Percentiles rank a stretch among this genome's conserved stretches.
Evolutionary conservation across 2,329 filamentous ascomycete genomes (phyloP).

Genomic region (Aspergillus fructus): DNA sequence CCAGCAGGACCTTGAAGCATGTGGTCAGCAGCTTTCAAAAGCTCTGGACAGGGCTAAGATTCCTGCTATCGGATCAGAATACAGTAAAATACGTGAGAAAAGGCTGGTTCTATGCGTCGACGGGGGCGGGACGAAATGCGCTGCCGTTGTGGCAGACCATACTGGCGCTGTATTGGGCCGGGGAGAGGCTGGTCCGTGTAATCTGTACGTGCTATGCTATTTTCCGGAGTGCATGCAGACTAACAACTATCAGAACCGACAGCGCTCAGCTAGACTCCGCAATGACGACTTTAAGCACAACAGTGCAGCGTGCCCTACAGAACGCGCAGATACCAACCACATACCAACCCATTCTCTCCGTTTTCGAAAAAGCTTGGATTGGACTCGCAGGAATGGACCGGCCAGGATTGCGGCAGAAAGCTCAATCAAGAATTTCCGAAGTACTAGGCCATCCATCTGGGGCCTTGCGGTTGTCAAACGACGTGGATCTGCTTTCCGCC

Average conservation of each 20-base stretch:
- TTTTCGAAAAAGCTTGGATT: constrained; percentile 33
- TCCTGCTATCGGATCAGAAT: neutral
- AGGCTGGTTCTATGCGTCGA: constrained; percentile 40
- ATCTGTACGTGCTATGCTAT: too few species aligned
- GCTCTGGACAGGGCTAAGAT: neutral
- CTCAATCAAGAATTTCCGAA: constrained; percentile 20
- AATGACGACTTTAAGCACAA: constrained; percentile 26
- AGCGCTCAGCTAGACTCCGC: constrained; percentile 19
- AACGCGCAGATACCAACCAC: neutral
- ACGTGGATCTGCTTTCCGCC: constrained; percentile 42
- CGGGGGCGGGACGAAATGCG: constrained; percentile 46
- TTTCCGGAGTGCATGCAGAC: too few species aligned
- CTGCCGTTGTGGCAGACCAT: constrained; percentile 34
- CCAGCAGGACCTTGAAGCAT: constrained; percentile 20
- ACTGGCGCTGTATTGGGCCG: constrained; percentile 22
- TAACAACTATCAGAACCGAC: constrained; percentile 18
- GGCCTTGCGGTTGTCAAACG: constrained; percentile 36
- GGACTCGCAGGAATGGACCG: constrained; percentile 44
- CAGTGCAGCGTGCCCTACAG: constrained; percentile 18
- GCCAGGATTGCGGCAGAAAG: constrained; percentile 24
- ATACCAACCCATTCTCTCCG: neutral
- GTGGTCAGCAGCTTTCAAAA: constrained; percentile 25
- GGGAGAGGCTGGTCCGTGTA: constrained; percentile 40
- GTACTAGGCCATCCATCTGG: constrained; percentile 19
- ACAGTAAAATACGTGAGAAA: neutral